These are phyloP conservation scores for Arctium minus DNA, from an alignment of 129 eudicot genomes.

Conservation along the genomic window DNA sequence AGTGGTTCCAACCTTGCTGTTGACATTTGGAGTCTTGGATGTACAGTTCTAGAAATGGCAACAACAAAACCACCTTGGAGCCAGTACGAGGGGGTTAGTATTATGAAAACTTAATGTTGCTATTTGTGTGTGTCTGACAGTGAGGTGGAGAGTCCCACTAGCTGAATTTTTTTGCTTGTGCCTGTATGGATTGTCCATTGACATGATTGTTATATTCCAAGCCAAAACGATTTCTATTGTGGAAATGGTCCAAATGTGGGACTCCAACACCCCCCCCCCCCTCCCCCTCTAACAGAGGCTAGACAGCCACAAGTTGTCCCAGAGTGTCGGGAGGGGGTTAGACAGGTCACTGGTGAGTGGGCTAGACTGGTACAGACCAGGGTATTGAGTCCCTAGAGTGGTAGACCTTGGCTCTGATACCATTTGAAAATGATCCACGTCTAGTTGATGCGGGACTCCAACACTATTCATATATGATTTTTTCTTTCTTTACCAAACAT, in stretches of 20 bases:
- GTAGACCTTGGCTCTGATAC: too few relatives aligned
- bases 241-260: too few relatives aligned
- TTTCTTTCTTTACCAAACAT: not conserved
- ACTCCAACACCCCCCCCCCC: too few relatives aligned
- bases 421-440: too few relatives aligned
- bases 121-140: not conserved
- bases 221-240: not conserved
- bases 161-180: not conserved
- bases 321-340: too few relatives aligned
- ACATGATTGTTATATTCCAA: not conserved
- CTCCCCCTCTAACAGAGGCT: too few relatives aligned
- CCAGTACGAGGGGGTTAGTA: slow-evolving; percentile 96
- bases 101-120: not conserved
- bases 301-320: too few relatives aligned
- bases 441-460: not conserved
- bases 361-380: too few relatives aligned
- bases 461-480: not conserved
- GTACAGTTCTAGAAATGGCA: slow-evolving; percentile 98
- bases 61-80: slow-evolving; percentile 99
- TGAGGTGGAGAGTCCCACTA: too few relatives aligned
- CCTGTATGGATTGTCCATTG: not conserved
- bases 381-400: too few relatives aligned
- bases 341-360: too few relatives aligned
- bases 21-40: slow-evolving; percentile 98
- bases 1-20: slow-evolving; percentile 83